Conservation (phyloP, 139 green algal species). For the Eudorina sp. region DNA sequence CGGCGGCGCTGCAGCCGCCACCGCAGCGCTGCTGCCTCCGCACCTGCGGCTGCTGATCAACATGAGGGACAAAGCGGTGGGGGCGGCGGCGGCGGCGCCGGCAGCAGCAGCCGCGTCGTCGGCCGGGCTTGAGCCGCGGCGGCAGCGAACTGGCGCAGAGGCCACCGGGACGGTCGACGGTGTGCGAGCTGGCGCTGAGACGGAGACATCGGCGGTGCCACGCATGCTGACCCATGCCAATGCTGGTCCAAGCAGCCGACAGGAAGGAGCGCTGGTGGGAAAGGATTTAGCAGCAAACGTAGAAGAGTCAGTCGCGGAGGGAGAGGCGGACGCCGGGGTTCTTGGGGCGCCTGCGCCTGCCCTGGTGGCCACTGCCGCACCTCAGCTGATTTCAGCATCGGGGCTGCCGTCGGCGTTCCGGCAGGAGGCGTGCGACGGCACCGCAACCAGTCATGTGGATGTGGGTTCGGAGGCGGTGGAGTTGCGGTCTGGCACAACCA, state of each 20-base stretch:
- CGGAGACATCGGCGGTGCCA: too few species aligned
- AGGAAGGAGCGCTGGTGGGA: too few species aligned
- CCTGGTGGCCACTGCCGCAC: not conserved
- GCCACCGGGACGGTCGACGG: too few species aligned
- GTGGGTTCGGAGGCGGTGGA: not conserved
- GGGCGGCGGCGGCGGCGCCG: not conserved
- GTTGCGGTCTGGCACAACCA: too few species aligned
- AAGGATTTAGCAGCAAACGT: too few species aligned
- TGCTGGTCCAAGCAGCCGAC: too few species aligned
- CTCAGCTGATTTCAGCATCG: too few species aligned
- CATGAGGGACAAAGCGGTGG: not conserved
- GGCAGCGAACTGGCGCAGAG: not conserved
- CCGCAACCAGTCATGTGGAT: not conserved
- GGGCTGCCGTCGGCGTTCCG: not conserved
- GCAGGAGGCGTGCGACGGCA: not conserved
- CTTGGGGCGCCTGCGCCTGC: slow-evolving; percentile 1
- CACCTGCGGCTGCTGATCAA: slow-evolving; percentile 9
- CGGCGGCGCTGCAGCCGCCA: not conserved
- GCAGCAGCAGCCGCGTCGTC: not conserved
- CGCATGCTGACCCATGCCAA: too few species aligned
- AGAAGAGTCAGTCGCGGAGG: too few species aligned
- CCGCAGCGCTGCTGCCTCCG: not conserved
- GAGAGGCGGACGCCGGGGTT: not conserved
- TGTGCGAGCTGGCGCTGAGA: too few species aligned
- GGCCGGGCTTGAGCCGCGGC: not conserved